phyloP scores from a whole-genome alignment of 495 filamentous ascomycete genomes.

The Penicillium bovifimosum region DNA sequence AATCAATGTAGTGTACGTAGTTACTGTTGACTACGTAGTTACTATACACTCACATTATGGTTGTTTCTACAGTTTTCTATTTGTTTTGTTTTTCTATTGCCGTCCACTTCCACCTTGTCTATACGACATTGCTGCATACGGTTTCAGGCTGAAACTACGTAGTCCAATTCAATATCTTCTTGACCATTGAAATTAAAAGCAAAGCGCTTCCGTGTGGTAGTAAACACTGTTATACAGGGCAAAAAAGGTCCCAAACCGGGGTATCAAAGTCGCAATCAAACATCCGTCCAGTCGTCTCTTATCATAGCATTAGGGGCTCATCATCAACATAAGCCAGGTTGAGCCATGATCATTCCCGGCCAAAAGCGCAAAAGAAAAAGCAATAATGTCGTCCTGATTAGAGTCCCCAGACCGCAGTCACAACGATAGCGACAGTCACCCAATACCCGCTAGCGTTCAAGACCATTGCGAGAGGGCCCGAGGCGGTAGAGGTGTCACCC shows the following conservation, averaged over 20 bases:
- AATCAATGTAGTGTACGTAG: too few relatives aligned
- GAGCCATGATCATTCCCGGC: not conserved
- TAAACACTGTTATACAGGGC: not conserved
- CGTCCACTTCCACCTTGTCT: too few relatives aligned
- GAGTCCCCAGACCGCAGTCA: conserved; percentile 40
- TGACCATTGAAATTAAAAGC: not conserved
- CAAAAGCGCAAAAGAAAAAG: not conserved
- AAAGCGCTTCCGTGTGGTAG: not conserved
- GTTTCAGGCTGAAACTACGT: not conserved
- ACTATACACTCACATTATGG: too few relatives aligned
- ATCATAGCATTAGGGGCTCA: conserved; percentile 1
- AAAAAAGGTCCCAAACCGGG: conserved; percentile 1
- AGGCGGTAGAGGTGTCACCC: conserved; percentile 20
- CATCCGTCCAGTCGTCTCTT: not conserved
- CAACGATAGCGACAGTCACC: conserved; percentile 52
- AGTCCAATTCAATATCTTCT: not conserved
- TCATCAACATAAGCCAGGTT: not conserved
- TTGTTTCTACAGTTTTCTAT: too few relatives aligned
- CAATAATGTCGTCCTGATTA: conserved; percentile 12
- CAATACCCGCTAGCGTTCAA: conserved; percentile 55
- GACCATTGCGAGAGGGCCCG: conserved; percentile 23
- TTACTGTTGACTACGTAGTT: too few relatives aligned
- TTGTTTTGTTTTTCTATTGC: too few relatives aligned
- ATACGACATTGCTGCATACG: not conserved
- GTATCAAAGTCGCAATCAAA: conserved; percentile 5